Conservation (phyloP, 768 basidiomycete species). For the Fomitopsis pulvina region DNA sequence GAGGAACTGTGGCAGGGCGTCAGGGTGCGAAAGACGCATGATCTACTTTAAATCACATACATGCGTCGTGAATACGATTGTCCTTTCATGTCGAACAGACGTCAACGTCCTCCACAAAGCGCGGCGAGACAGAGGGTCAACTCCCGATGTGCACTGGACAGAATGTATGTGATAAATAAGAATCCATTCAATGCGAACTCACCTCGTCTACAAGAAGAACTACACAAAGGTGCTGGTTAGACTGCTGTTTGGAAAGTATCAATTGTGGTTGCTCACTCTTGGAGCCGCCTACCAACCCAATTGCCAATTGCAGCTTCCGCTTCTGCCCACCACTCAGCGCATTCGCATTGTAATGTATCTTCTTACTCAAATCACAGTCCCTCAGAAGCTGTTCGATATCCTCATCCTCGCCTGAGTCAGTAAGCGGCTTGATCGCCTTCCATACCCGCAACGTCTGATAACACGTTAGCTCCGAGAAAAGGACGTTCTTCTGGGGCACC, state of each 20-base stretch:
- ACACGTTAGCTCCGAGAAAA: slow-evolving; percentile 72
- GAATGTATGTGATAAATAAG: no score
- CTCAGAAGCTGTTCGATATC: slow-evolving; percentile 58
- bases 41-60: slow-evolving; percentile 30
- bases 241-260: slow-evolving; percentile 4
- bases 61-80: slow-evolving; percentile 76
- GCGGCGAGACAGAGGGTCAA: slow-evolving; percentile 74
- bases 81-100: slow-evolving; percentile 55
- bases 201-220: slow-evolving; percentile 23
- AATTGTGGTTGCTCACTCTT: no score
- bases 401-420: slow-evolving; percentile 36
- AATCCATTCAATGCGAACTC: not conserved
- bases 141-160: slow-evolving; percentile 67
- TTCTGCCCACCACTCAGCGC: slow-evolving; percentile 78
- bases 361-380: slow-evolving; percentile 69
- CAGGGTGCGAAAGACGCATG: not conserved
- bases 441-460: slow-evolving; percentile 68
- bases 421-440: slow-evolving; percentile 59
- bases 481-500: slow-evolving; percentile 79
- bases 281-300: slow-evolving; percentile 72
- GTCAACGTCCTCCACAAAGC: slow-evolving; percentile 74
- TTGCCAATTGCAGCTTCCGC: slow-evolving; percentile 76
- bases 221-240: not conserved
- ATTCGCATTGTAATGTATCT: slow-evolving; percentile 58
- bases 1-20: slow-evolving; percentile 41